Evolutionary conservation across 2,329 filamentous ascomycete species (phyloP), one percentile per base, ranked within the genome.

Genomic region (Rhexocercosporidium sp.): DNA sequence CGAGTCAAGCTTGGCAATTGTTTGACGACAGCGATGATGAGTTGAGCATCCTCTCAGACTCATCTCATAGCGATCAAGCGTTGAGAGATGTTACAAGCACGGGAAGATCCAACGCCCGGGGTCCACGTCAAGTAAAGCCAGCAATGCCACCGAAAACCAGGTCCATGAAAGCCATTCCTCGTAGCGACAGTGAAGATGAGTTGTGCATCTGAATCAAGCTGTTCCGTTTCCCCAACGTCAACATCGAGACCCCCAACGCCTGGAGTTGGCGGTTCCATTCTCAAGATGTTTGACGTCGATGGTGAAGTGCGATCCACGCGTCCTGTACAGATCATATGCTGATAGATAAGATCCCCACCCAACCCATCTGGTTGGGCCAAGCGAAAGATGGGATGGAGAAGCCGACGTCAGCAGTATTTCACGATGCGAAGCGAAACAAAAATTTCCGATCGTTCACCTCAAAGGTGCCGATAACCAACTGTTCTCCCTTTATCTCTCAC

Each of bases 11-110:
- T 18, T 73, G 68, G 67, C 62, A 73, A 51, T 20, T 72, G 20
- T 71, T 70, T 37, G 71, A 75, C 41, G 73, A 73, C 9, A 76
- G 75, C 62, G 74, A 77, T 65, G 75, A 77, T 61, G 75, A 76
- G 59, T 68, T 77, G 11, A 76, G 71, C 57, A 72, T 72, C 37
- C 56, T 71, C 37, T 71, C 70, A 14, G 64, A 37, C 53, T 73
- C 70, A 54, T 71, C 68, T 59, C 65, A 70, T 41, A 47, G 64
- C 3, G 62, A 65, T 51, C 44, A 44, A 37, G 47, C 60, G 29
- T 60, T 74, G 46, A 49, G 54, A 53, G 70, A 72, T 46, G 59
- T 73, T 44, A 71, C 65, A 62, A 71, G 66, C 25, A 62, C 54
- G 22, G 61, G 46, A 22, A 27, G n/a, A 11, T 29, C 27, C 1